Base-by-base conservation (phyloP, 805 yeast genomes). In the baker's yeast (Saccharomyces cerevisiae) region DNA sequence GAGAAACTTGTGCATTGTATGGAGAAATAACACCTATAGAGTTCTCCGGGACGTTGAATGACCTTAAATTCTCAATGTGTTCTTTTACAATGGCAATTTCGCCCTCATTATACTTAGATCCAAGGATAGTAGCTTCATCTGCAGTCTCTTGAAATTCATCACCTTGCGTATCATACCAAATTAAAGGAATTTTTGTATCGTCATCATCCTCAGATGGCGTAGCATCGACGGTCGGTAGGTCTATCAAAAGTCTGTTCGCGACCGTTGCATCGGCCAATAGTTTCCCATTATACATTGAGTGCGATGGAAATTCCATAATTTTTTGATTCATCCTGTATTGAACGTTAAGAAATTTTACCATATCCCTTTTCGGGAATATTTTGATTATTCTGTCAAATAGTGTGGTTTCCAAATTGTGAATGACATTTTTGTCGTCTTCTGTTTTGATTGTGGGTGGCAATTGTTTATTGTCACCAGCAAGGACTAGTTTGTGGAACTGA, bases 161-260 rank as follows among this genome's bases (percentile, higher is more conserved):
- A 17, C 96, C 96, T 70, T 89, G 94, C 0, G 98, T 94, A 63
- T 94, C 98, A 59, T 85, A 84, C 96, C 97, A 91, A 1, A 89
- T 73, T 0, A 85, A 65, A 1, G 84, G 80, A 1, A 74, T 73
- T 0, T 66, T 67, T 0, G 92, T 81, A 9, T 80, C 83, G 17
- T 8, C 24, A 27, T 84, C 90, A 48, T 36, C 43, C 5, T 17
- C 24, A 17, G 43, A 36, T 36, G 43, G 22, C 3, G 43, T 2
- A 2, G 67, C 67, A 5, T 73, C 73, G 2, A 76, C 79, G 4
- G 71, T 70, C 0, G 79, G 77, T 24, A 91, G 61, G 59, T 89
- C 95, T 1, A 66, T 58, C 6, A 90, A 73, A 1, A 72, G 67
- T 29, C 80, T 78, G 13, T 70, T 63, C 3, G 75, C 75, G 11